Evolutionary conservation across 495 filamentous ascomycete genomes (phyloP), one percentile per base, ranked within the genome.

Genomic region (Aspergillus mulundensis): DNA sequence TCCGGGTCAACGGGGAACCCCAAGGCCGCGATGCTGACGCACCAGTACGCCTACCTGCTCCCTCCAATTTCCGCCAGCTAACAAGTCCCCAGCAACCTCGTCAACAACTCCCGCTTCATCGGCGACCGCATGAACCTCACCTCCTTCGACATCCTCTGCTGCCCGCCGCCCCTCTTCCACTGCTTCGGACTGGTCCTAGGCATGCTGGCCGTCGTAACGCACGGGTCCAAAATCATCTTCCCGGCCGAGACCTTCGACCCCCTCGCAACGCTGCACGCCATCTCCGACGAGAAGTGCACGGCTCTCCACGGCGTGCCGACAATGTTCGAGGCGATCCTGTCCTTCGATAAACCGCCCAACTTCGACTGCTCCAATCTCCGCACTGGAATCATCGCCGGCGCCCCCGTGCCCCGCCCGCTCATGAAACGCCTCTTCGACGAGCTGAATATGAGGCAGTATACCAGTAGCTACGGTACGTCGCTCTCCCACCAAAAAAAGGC

Each of bases 11-110:
- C 86, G 0, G 86, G 86, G 3, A 80, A 81, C 23, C 86, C 86
- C 38, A 88, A 89, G 59, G 85, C 85, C 4, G 84, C 85, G n/a
- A 88, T 87, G 84, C 72, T 89, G 53, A 87, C 85, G 1, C 86
- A 89, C 59, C 75, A 84, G 82, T 84, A 74, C 44, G 78, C 71
- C 18, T 44, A 18, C 5, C 18, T 10, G 23, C 41, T 19, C 18
- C 18, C 18, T 4, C 18, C 40, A 18, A 30, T 28, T 5, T 7
- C 3, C 6, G 7, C 6, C 14, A 12, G 12, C 34, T 38, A 3
- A 38, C 14, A 3, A 8, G 14, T 12, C 8, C 23, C 14, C 18
- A 85, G 84, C 65, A 87, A 86, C 70, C 72, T 88, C 28, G 77
- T 88, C 20, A 88, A 89, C 66, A 89, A 89, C 64, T 79, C 84